phyloP scores from a whole-genome alignment of 768 basidiomycete species.

The Boletus rufocinnamomeus region DNA sequence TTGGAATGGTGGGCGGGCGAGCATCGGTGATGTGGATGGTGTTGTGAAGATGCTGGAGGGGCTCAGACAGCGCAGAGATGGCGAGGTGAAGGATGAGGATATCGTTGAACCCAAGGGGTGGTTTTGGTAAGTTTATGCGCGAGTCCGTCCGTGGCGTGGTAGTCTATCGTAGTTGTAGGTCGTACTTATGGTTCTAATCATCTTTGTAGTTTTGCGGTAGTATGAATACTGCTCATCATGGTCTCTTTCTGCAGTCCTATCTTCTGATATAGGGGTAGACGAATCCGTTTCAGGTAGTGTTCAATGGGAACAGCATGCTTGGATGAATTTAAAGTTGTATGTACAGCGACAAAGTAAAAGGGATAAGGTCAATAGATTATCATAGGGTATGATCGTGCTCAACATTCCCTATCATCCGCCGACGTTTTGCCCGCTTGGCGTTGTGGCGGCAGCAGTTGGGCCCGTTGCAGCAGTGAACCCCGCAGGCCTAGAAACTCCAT shows the following conservation, averaged over 20 bases:
- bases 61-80: conserved; percentile 66
- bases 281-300: too few species aligned
- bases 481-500: background rate
- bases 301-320: too few species aligned
- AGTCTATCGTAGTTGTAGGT: background rate
- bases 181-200: background rate
- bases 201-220: background rate
- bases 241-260: background rate
- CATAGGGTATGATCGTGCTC: background rate
- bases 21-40: conserved; percentile 67
- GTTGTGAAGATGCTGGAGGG: conserved; percentile 68
- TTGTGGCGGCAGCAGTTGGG: background rate
- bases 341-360: background rate
- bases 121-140: conserved; percentile 41
- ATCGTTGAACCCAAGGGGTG: conserved; percentile 54
- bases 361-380: background rate
- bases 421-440: background rate
- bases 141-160: background rate
- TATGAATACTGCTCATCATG: background rate
- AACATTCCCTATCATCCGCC: background rate
- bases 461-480: background rate
- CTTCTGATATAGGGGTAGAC: background rate
- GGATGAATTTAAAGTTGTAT: background rate
- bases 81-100: conserved; percentile 50
- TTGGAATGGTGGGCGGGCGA: conserved; percentile 66